Evolutionary conservation across 2,329 filamentous ascomycete species (phyloP).

Genomic region (Graphium sp.): DNA sequence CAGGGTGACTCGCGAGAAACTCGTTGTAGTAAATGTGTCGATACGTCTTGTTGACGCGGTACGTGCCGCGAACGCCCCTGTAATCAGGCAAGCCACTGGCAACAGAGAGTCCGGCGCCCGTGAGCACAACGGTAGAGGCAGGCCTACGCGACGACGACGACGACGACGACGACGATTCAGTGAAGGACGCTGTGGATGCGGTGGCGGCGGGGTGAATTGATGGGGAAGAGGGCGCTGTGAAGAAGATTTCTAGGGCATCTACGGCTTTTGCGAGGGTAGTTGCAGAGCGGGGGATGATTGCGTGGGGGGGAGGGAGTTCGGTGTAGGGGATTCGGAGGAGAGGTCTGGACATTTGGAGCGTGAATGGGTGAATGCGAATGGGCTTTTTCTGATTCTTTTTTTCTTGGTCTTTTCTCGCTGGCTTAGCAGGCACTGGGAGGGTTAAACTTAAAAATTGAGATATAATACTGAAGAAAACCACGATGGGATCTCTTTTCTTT

Average conservation of each 20-base stretch:
- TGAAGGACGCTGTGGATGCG: no score
- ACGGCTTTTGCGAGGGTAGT: constrained; percentile 56
- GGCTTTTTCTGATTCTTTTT: neutral
- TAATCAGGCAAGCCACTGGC: constrained; percentile 90
- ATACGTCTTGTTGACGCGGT: constrained; percentile 79
- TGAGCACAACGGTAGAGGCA: constrained; percentile 30
- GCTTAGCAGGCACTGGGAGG: no score
- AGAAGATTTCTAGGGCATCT: constrained; percentile 59
- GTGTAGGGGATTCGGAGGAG: constrained; percentile 86
- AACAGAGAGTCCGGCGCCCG: constrained; percentile 85
- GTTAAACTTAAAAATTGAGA: no score
- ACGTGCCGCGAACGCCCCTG: constrained; percentile 75
- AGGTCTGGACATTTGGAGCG: constrained; percentile 49
- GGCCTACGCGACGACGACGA: no score
- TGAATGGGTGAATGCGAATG: neutral
- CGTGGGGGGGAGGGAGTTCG: constrained; percentile 58
- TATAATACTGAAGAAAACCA: neutral
- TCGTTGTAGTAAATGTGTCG: constrained; percentile 88
- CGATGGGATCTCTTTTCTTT: neutral
- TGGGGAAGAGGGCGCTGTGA: constrained; percentile 40
- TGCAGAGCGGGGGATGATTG: constrained; percentile 58
- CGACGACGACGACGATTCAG: no score
- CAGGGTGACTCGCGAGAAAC: constrained; percentile 66
- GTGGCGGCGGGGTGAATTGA: constrained; percentile 28
- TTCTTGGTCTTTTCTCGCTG: neutral